Conservation (phyloP, 495 filamentous ascomycete genomes). For the Aspergillus sparsus region DNA sequence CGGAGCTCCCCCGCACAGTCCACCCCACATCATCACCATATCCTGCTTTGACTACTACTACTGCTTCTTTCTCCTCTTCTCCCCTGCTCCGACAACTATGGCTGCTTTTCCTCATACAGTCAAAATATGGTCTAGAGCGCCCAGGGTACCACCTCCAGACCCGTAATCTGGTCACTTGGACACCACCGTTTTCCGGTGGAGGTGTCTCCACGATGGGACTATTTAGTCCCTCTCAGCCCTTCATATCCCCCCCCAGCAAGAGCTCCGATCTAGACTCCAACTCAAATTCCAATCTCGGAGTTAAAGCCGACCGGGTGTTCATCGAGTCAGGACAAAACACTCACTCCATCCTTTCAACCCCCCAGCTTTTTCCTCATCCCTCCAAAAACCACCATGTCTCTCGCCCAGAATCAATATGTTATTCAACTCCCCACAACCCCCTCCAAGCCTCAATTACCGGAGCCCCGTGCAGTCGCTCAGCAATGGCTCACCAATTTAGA, state of each 20-base stretch:
- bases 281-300: neutral
- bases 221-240: neutral
- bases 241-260: neutral
- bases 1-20: neutral
- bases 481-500: slow-evolving; percentile 41
- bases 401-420: slow-evolving; percentile 31
- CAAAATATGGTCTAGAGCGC: no score
- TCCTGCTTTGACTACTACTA: neutral
- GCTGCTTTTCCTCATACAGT: no score
- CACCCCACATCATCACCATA: neutral
- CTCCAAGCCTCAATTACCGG: slow-evolving; percentile 16
- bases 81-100: no score
- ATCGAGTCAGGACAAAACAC: no score
- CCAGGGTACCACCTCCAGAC: no score
- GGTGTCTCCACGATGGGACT: neutral
- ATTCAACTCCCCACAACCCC: slow-evolving; percentile 36
- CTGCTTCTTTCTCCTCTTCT: no score
- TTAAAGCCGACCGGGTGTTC: no score
- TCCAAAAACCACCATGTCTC: slow-evolving; percentile 18
- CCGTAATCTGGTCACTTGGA: neutral
- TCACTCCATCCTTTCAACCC: no score
- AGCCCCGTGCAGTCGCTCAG: slow-evolving; percentile 34
- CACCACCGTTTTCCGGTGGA: neutral
- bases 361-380: neutral
- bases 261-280: neutral